Percentiles rank a stretch among this genome's conserved stretches.
phyloP scores from a whole-genome alignment of 768 basidiomycete species.

The Tremella fuciformis region DNA sequence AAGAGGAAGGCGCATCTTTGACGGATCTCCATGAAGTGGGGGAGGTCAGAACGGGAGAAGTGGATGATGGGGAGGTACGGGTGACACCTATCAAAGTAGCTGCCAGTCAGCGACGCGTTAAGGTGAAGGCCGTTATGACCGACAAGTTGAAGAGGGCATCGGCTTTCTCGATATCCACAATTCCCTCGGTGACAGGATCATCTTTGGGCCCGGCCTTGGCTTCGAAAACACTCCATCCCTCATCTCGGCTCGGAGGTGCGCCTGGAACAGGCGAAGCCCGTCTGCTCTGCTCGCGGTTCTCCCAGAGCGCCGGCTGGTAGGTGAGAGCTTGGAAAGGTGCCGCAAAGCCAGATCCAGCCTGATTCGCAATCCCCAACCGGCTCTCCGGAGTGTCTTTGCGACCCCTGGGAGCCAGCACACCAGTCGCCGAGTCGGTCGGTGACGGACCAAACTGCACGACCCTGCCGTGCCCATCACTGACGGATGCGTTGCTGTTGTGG shows the following conservation, averaged over 20 bases:
- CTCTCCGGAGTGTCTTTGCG: constrained; percentile 15
- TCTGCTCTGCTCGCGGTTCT: constrained; percentile 25
- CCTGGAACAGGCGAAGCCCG: constrained; percentile 18
- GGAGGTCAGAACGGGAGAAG: neutral
- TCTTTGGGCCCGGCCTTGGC: constrained; percentile 17
- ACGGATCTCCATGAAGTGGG: constrained; percentile 11
- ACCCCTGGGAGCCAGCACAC: neutral
- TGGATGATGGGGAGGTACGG: constrained; percentile 24
- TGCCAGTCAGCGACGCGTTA: neutral
- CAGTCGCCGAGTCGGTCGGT: constrained; percentile 8
- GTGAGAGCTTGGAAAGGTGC: constrained; percentile 26
- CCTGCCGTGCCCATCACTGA: constrained; percentile 5
- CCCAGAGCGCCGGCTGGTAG: constrained; percentile 22
- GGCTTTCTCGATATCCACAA: constrained; percentile 14
- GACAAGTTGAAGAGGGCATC: constrained; percentile 22
- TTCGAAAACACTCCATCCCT: constrained; percentile 12
- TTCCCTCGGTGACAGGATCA: constrained; percentile 21
- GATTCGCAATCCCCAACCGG: constrained; percentile 18
- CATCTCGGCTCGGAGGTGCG: constrained; percentile 12
- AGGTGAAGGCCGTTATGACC: neutral
- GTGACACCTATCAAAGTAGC: constrained; percentile 23
- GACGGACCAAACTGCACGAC: constrained; percentile 13
- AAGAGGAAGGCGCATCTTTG: constrained; percentile 20
- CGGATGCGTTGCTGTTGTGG: constrained; percentile 3
- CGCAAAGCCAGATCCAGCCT: constrained; percentile 10